Conservation (phyloP, 164 flowering plant genomes). For the Buxus sempervirens region DNA sequence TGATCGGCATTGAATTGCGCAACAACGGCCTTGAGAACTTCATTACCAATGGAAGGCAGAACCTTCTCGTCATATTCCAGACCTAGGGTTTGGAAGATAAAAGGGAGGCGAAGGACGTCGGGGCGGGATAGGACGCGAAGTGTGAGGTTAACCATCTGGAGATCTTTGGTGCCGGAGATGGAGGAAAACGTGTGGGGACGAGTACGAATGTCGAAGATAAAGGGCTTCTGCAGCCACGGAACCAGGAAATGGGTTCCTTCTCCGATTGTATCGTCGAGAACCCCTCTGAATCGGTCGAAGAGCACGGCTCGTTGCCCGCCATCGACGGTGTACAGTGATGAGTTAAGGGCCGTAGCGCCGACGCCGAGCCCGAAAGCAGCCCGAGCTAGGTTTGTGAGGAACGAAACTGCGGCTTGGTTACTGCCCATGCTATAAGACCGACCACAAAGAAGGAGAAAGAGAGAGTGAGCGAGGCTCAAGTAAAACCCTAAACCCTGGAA, state of each 20-base stretch:
- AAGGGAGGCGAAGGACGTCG: neutral
- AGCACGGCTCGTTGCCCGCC: slow-evolving; percentile 11
- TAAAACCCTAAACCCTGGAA: neutral
- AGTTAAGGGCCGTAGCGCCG: neutral
- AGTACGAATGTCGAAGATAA: slow-evolving; percentile 7
- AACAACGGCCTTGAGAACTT: slow-evolving; percentile 5
- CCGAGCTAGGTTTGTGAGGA: slow-evolving; percentile 4
- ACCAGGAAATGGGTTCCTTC: slow-evolving; percentile 11
- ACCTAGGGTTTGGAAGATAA: slow-evolving; percentile 4
- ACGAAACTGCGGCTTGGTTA: slow-evolving; percentile 5
- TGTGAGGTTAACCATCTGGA: slow-evolving; percentile 9
- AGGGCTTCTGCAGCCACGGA: slow-evolving; percentile 6
- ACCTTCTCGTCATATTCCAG: slow-evolving; percentile 10
- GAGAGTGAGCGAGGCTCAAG: too few relatives aligned
- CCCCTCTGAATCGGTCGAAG: slow-evolving; percentile 4
- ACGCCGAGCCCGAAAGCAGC: slow-evolving; percentile 8
- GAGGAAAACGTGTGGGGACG: slow-evolving; percentile 5
- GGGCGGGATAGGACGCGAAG: slow-evolving; percentile 4
- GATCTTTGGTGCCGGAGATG: slow-evolving; percentile 12
- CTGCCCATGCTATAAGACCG: neutral
- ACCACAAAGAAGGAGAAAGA: neutral
- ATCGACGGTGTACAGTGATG: slow-evolving; percentile 9
- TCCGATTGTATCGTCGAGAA: slow-evolving; percentile 2
- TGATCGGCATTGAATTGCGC: slow-evolving; percentile 12
- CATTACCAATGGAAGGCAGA: slow-evolving; percentile 10